Conservation (phyloP, 306 rosid genomes). For the Prunus salicina region DNA sequence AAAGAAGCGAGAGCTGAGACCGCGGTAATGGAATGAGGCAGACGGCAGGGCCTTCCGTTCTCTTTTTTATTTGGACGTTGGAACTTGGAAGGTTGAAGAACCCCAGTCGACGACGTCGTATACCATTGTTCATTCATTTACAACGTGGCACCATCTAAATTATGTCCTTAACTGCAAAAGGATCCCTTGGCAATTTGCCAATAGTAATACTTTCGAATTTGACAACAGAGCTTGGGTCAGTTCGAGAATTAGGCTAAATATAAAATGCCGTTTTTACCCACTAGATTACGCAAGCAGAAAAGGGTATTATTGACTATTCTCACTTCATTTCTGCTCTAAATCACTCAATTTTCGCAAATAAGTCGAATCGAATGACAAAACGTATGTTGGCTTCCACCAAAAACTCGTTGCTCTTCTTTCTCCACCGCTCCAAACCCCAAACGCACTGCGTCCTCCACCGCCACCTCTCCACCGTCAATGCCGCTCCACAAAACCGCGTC, state of each 20-base stretch:
- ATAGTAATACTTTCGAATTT: too few relatives aligned
- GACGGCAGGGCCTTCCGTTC: not conserved
- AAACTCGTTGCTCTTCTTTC: not conserved
- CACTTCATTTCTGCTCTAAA: not conserved
- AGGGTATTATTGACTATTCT: not conserved
- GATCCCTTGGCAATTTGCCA: too few relatives aligned
- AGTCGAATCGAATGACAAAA: not conserved
- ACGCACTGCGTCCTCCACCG: slow-evolving; percentile 1
- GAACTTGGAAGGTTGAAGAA: not conserved
- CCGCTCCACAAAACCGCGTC: not conserved
- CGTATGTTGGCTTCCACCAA: not conserved
- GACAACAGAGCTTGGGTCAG: not conserved
- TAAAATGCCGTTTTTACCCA: not conserved
- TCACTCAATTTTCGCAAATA: not conserved
- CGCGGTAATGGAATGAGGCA: not conserved
- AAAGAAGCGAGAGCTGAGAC: not conserved
- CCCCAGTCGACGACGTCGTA: not conserved
- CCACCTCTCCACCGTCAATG: slow-evolving; percentile 17
- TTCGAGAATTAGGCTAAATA: not conserved
- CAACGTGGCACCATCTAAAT: too few relatives aligned
- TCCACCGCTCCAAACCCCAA: not conserved
- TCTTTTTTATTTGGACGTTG: not conserved
- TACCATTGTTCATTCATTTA: too few relatives aligned
- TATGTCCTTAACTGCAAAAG: too few relatives aligned
- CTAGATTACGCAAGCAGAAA: not conserved